Percentiles rank a stretch among this genome's conserved stretches.
Evolutionary conservation across 2,329 filamentous ascomycete species (phyloP).

Genomic region (Aureobasidium uvarum): DNA sequence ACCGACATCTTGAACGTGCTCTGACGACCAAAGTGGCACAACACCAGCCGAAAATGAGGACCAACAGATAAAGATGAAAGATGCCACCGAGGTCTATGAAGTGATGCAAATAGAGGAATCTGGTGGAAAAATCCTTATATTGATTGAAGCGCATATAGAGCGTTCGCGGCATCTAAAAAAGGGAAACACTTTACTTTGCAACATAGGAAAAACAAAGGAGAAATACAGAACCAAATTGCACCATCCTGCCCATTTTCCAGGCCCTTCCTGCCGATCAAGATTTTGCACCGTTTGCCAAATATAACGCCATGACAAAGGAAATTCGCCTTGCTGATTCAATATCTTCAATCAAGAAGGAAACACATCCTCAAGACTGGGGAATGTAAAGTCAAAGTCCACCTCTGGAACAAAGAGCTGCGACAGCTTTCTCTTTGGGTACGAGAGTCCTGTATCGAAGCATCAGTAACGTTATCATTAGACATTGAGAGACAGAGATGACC

Average conservation of each 20-base stretch:
- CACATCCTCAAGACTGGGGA: slow-evolving; percentile 14
- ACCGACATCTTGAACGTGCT: too few species aligned
- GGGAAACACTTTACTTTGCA: background rate
- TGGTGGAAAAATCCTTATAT: too few species aligned
- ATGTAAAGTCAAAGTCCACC: slow-evolving; percentile 9
- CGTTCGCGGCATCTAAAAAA: background rate
- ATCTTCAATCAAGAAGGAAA: background rate
- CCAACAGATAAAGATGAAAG: too few species aligned
- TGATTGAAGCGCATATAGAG: background rate
- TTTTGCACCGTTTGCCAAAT: background rate
- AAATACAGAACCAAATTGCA: background rate
- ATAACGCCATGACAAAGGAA: background rate
- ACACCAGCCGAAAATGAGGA: too few species aligned
- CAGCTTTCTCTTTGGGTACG: slow-evolving; percentile 1
- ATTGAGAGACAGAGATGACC: background rate
- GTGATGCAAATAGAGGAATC: too few species aligned
- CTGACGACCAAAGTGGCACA: too few species aligned
- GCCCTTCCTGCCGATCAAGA: background rate
- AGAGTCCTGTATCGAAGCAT: background rate
- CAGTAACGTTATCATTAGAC: background rate
- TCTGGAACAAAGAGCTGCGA: background rate
- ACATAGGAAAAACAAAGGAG: slow-evolving; percentile 3
- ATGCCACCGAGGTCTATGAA: too few species aligned
- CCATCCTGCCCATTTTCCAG: background rate
- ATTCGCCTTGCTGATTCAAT: background rate